A percentile compares a stretch with the other conserved stretches of the same genome.
Evolutionary conservation across 495 filamentous ascomycete genomes (phyloP).

Genomic region (Penicillium nucicola): DNA sequence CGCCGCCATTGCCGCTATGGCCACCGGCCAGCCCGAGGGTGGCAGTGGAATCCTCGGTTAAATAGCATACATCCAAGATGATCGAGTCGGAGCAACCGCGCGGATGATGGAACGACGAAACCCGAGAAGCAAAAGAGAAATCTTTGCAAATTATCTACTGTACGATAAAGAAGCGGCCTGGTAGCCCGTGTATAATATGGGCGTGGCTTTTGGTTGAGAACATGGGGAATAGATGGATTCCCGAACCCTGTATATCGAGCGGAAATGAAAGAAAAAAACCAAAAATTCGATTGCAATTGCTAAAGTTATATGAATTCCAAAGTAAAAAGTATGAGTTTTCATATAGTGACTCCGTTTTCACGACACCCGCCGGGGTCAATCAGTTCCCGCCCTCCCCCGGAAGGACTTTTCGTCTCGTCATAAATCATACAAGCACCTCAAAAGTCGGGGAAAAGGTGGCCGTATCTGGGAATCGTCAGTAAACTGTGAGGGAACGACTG

Average conservation of each 20-base stretch:
- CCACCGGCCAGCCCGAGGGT: slow-evolving; percentile 19
- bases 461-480: slow-evolving; percentile 49
- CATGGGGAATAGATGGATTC: slow-evolving; percentile 14
- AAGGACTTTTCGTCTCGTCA: slow-evolving; percentile 37
- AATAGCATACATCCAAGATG: background rate
- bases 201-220: slow-evolving; percentile 13
- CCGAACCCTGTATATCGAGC: slow-evolving; percentile 24
- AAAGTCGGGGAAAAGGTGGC: slow-evolving; percentile 72
- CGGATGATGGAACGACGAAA: background rate
- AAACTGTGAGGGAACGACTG: background rate
- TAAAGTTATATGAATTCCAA: slow-evolving; percentile 13
- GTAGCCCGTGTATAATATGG: slow-evolving; percentile 30
- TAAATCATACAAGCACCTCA: slow-evolving; percentile 43
- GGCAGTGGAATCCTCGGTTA: slow-evolving; percentile 7
- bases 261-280: slow-evolving; percentile 13
- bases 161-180: slow-evolving; percentile 27
- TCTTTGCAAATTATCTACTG: slow-evolving; percentile 9
- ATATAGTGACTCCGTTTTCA: slow-evolving; percentile 19
- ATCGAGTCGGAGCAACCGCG: background rate
- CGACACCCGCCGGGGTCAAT: slow-evolving; percentile 13
- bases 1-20: slow-evolving; percentile 24
- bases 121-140: slow-evolving; percentile 4
- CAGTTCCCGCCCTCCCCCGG: slow-evolving; percentile 11
- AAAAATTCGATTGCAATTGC: slow-evolving; percentile 27
- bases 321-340: slow-evolving; percentile 9